These are phyloP conservation scores for Bacidia gigantensis DNA, from an alignment of 495 filamentous ascomycete species.

Conservation along the genomic window DNA sequence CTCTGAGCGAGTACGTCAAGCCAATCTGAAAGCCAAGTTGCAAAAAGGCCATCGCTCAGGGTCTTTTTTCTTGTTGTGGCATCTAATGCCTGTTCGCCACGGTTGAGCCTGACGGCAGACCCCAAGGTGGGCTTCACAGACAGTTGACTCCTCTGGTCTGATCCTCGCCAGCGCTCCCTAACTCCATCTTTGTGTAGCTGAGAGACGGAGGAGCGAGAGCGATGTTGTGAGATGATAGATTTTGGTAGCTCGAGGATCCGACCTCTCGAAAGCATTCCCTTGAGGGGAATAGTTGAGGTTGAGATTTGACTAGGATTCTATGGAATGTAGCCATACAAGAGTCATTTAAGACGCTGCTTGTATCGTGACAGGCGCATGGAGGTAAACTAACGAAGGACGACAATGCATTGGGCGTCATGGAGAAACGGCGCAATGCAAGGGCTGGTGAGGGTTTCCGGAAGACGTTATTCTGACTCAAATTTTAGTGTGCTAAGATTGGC, in stretches of 20 bases:
- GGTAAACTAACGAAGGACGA: no score
- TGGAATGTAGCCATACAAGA: neutral
- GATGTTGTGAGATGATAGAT: neutral
- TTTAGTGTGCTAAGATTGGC: no score
- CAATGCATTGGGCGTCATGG: no score
- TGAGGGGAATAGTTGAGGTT: neutral
- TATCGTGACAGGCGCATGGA: no score
- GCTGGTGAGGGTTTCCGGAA: no score
- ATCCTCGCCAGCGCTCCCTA: neutral
- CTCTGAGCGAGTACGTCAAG: slow-evolving; percentile 1
- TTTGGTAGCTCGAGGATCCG: neutral
- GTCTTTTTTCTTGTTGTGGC: neutral
- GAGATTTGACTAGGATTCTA: no score
- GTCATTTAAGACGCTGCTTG: neutral
- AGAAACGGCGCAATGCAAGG: no score
- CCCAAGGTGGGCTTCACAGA: neutral
- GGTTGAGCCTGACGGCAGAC: neutral
- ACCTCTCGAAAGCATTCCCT: neutral
- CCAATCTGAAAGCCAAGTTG: slow-evolving; percentile 4
- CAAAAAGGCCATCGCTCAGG: neutral
- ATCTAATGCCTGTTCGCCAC: neutral
- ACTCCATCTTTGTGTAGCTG: neutral
- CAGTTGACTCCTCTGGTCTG: neutral
- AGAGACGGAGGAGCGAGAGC: neutral
- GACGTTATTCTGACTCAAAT: no score